Evolutionary conservation across 2,329 filamentous ascomycete species (phyloP).

Genomic region (Colletotrichum aenigma): DNA sequence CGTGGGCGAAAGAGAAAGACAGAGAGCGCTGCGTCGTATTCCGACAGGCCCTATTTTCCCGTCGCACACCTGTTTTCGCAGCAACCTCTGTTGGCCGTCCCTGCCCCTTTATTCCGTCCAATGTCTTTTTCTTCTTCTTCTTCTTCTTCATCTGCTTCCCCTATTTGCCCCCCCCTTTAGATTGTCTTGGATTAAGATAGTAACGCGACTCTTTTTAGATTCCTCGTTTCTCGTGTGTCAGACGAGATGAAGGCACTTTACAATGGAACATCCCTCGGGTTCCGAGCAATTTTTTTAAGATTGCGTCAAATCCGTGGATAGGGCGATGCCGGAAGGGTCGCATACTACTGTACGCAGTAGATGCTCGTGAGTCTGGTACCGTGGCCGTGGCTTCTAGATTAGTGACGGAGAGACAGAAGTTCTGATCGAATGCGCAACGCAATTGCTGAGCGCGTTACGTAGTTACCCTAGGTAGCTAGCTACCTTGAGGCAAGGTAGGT

Average conservation of each 20-base stretch:
- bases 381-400: neutral
- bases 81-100: neutral
- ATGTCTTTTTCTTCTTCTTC: neutral
- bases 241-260: conserved; percentile 6
- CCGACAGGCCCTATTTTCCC: neutral
- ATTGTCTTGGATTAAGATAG: conserved; percentile 1
- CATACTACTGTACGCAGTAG: neutral
- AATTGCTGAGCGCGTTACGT: neutral
- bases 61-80: neutral
- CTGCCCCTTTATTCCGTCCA: neutral
- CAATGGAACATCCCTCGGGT: neutral
- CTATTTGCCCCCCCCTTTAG: neutral
- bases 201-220: neutral
- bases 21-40: neutral
- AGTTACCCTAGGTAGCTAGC: neutral
- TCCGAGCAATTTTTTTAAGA: neutral
- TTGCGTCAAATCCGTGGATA: neutral
- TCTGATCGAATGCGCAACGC: neutral
- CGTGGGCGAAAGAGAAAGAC: neutral
- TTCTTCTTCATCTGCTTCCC: neutral
- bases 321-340: neutral
- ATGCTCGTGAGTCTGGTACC: neutral
- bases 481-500: neutral
- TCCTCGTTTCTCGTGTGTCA: conserved; percentile 5
- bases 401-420: neutral